These are phyloP conservation scores for Alternaria alternata DNA, from an alignment of 2,329 filamentous ascomycete genomes.

Conservation along the genomic window DNA sequence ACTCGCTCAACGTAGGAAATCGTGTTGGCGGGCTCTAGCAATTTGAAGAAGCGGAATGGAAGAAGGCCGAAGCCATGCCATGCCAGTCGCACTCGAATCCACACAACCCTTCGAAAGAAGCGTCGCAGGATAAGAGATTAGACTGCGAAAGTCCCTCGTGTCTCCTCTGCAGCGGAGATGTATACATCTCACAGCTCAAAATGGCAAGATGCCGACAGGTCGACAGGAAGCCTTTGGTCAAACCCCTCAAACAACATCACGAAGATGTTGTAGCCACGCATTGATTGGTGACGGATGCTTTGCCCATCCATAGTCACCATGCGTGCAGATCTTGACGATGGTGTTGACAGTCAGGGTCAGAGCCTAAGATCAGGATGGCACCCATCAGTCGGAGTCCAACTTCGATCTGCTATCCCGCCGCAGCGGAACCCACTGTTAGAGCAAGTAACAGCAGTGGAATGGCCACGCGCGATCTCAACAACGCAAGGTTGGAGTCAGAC, in stretches of 20 bases:
- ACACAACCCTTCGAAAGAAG: neutral
- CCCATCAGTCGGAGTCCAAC: neutral
- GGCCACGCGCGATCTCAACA: neutral
- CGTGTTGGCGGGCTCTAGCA: conserved; percentile 54
- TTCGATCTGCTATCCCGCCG: neutral
- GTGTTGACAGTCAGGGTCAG: neutral
- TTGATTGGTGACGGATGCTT: neutral
- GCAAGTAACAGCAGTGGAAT: neutral
- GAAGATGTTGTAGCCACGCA: too few species aligned
- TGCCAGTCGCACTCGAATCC: neutral
- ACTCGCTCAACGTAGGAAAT: conserved; percentile 50
- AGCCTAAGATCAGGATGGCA: neutral
- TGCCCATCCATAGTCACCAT: neutral
- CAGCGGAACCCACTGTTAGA: neutral
- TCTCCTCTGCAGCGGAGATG: conserved; percentile 7
- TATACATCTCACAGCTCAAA: conserved; percentile 15
- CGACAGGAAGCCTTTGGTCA: neutral
- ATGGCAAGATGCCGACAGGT: too few species aligned
- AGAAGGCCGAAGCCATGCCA: neutral
- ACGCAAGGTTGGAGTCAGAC: neutral
- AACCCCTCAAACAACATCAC: neutral
- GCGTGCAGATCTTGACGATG: neutral
- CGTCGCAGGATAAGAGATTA: neutral
- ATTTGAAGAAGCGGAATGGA: conserved; percentile 47
- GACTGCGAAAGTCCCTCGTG: neutral